Conservation (phyloP, 2,329 filamentous ascomycete genomes). For the Cercospora zeina region DNA sequence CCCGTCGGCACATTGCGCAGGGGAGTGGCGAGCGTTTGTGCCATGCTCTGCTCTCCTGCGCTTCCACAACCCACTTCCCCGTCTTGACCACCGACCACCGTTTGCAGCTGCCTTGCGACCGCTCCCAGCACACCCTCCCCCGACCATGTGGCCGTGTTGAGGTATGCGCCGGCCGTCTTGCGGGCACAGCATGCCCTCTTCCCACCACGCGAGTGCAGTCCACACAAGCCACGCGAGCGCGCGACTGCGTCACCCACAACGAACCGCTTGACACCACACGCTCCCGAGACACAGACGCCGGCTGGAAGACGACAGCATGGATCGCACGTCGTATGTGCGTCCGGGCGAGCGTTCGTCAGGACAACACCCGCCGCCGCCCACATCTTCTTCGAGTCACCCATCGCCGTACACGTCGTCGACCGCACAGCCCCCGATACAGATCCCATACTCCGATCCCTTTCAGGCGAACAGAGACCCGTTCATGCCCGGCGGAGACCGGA, state of each 20-base stretch:
- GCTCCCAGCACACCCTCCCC: too few relatives aligned
- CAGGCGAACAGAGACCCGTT: slow-evolving; percentile 50
- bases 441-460: slow-evolving; percentile 51
- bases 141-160: slow-evolving; percentile 6
- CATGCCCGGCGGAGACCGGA: slow-evolving; percentile 43
- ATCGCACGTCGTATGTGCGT: slow-evolving; percentile 41
- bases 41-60: slow-evolving; percentile 4
- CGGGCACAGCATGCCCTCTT: slow-evolving; percentile 8
- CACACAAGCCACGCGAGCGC: slow-evolving; percentile 17
- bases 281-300: slow-evolving; percentile 3
- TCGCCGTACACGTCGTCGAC: slow-evolving; percentile 37
- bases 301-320: slow-evolving; percentile 20
- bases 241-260: not conserved
- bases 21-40: not conserved
- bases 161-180: slow-evolving; percentile 2
- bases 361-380: slow-evolving; percentile 30
- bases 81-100: not conserved
- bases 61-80: slow-evolving; percentile 3
- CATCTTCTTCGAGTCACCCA: slow-evolving; percentile 41
- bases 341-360: slow-evolving; percentile 45
- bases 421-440: slow-evolving; percentile 46
- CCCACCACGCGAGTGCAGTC: slow-evolving; percentile 2
- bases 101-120: not conserved
- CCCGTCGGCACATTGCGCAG: slow-evolving; percentile 1
- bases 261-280: slow-evolving; percentile 11